Percentiles rank a stretch among this genome's conserved stretches.
Conservation (phyloP, 2,329 filamentous ascomycete genomes). For the Rutstroemia sydowiana region DNA sequence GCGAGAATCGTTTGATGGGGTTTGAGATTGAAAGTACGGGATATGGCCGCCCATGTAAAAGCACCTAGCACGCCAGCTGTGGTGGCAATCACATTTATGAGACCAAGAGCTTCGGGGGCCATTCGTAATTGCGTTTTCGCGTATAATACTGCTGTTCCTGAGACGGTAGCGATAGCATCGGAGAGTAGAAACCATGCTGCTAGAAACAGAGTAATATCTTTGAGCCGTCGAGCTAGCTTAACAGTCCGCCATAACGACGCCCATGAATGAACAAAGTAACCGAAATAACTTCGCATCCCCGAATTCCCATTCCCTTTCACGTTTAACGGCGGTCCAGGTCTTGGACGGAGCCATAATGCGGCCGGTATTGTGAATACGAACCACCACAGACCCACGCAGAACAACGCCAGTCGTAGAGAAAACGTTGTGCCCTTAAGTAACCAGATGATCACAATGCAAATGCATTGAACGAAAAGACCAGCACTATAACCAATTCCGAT, state of each 20-base stretch:
- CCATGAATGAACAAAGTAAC: conserved; percentile 80
- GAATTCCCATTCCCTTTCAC: conserved; percentile 15
- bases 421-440: conserved; percentile 69
- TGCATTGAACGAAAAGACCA: conserved; percentile 74
- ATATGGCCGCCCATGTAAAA: conserved; percentile 79
- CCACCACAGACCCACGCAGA: conserved; percentile 89
- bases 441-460: conserved; percentile 71
- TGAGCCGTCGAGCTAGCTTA: conserved; percentile 60
- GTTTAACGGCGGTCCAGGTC: conserved; percentile 77
- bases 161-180: conserved; percentile 88
- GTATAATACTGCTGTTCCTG: conserved; percentile 88
- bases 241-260: conserved; percentile 73
- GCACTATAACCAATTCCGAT: conserved; percentile 92
- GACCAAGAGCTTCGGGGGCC: conserved; percentile 76
- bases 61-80: conserved; percentile 77
- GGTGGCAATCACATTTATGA: conserved; percentile 91
- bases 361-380: conserved; percentile 82
- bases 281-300: conserved; percentile 43
- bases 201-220: conserved; percentile 71
- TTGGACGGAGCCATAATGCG: conserved; percentile 76
- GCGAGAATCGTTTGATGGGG: conserved; percentile 83
- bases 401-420: conserved; percentile 78
- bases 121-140: conserved; percentile 89
- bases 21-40: conserved; percentile 57
- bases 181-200: conserved; percentile 90